Evolutionary conservation across 441 rosid genomes (phyloP), one percentile per base, ranked within the genome.

Genomic region (Populus hybrid): DNA sequence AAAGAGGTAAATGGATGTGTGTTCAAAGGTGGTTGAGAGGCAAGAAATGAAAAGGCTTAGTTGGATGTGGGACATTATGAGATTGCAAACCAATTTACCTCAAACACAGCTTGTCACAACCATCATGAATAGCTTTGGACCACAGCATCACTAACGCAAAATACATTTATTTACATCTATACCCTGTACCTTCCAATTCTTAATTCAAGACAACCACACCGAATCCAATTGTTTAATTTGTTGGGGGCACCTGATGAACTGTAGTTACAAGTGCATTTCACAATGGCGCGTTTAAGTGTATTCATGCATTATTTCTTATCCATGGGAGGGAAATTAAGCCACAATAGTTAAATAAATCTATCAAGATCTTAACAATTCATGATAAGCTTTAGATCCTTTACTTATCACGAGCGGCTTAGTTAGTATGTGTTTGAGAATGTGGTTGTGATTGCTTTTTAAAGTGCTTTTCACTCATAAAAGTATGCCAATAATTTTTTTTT

Each of bases 61-160:
- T 70, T 82, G 86, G 82, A 73, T 74, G 81, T 72, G 85, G 86
- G 84, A 73, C 84, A 84, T 42, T 6, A 2, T 70, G 46, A 38
- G 24, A 20, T 66, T 63, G 71, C 69, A 63, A 50, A 10, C 50
- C 70, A 32, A 61, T 1, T 64, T 21, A 21, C 30, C 77, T 21
- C 72, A 67, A 77, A n/a, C 66, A 79, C 74, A 70, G 77, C 74
- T 73, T 70, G 65, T 67, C 69, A 57, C 78, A 74, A 70, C 64
- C 2, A 61, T 80, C 80, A 70, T 65, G 72, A 77, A 73, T 70
- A 74, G 28, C 70, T 42, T 2, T 46, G 85, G 81, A 78, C 85
- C 85, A 77, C 82, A 18, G 23, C 54, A 23, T 10, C 78, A 50
- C 66, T 59, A 73, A 20, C 10, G 1, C 5, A n/a, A 21, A n/a